Evolutionary conservation across 768 basidiomycete genomes (phyloP), one percentile per base, ranked within the genome.

Genomic region (Gyrodon lividus): DNA sequence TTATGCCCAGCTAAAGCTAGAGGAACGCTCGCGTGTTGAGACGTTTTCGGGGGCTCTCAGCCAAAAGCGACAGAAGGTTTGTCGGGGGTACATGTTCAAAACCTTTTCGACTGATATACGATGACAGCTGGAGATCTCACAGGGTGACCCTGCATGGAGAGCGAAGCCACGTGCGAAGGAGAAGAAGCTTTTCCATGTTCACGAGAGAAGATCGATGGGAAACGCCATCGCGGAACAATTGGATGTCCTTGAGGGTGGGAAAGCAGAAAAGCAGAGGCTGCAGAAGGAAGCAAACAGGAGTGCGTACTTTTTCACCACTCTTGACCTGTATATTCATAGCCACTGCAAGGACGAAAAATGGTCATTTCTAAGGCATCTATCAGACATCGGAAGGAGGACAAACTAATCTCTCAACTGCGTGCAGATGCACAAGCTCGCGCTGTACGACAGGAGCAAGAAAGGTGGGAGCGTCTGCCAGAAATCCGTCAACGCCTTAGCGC

Each of bases 401-500:
- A 23, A 34, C 10, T n/a, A 43, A 6, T 37, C 2, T 14, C 14
- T 4, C 17, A 37, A 20, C 17, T 43, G 6, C 13, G 31, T 9
- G 22, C 19, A 22, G 20, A 20, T 5, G 23, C 20, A 20, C 19
- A 23, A 41, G 10, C 14, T 10, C 48, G 30, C 6, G 19, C 5
- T 12, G 49, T 16, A 50, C 31, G 34, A 20, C 5, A 16, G 5
- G 24, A 35, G 20, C 43, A 28, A 3, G n/a, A 30, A 35, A 23
- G 8, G 12, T 44, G 49, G 42, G 49, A 35, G 23, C 9, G 24
- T 19, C 43, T 33, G 33, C 20, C 49, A 14, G 49, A 50, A 6
- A 20, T 38, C n/a, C 49, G 19, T 5, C 88, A 92, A 61, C 80
- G 86, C 39, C 77, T 95, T 50, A 84, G 91, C 37, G 79, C 91